These are phyloP conservation scores for Panus rudis DNA, from an alignment of 768 basidiomycete genomes.

Conservation along the genomic window DNA sequence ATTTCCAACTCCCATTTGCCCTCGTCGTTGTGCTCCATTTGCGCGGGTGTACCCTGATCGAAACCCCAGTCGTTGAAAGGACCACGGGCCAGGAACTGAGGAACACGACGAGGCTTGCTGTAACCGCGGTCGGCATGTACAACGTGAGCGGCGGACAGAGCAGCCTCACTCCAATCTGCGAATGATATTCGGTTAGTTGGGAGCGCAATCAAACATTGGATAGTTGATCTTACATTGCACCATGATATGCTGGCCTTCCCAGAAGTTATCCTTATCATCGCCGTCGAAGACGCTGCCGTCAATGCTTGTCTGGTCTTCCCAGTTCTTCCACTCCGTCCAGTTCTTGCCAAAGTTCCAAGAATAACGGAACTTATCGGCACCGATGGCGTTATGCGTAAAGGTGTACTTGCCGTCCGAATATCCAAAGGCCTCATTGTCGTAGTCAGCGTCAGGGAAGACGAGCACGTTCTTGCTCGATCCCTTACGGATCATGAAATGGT, in stretches of 20 bases:
- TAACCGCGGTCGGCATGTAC: constrained; percentile 74
- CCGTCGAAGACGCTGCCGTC: constrained; percentile 47
- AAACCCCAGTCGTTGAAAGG: constrained; percentile 91
- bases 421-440: constrained; percentile 54
- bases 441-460: constrained; percentile 83
- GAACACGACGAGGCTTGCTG: constrained; percentile 62
- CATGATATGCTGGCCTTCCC: constrained; percentile 80
- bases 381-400: constrained; percentile 76
- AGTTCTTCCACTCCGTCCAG: constrained; percentile 76
- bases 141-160: constrained; percentile 55
- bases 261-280: constrained; percentile 41
- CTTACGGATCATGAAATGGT: constrained; percentile 78
- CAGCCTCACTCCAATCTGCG: constrained; percentile 71
- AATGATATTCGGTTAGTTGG: constrained; percentile 1
- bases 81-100: constrained; percentile 82
- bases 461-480: constrained; percentile 70
- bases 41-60: constrained; percentile 69
- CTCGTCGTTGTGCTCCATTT: constrained; percentile 58
- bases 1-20: constrained; percentile 82
- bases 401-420: constrained; percentile 58
- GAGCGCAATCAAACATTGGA: not conserved
- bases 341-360: constrained; percentile 80
- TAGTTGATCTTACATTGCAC: constrained; percentile 64
- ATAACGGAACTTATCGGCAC: constrained; percentile 85
- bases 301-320: constrained; percentile 69